Conservation (phyloP, 257 asterid species). For the Vinca minor region DNA sequence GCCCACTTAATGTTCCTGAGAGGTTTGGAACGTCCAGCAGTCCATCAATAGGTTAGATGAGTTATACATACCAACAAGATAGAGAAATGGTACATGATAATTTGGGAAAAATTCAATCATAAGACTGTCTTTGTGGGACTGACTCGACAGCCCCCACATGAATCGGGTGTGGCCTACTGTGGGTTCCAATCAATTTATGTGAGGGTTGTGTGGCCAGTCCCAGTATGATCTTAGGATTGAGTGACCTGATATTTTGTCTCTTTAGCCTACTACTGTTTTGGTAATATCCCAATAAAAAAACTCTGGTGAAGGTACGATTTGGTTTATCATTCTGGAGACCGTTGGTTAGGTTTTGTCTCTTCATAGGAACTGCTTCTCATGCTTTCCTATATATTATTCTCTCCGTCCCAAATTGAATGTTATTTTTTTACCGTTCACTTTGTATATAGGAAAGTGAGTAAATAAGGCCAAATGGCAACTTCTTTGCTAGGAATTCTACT, state of each 20-base stretch:
- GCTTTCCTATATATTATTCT: neutral
- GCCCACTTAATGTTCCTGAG: constrained; percentile 5
- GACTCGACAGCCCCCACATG: no score
- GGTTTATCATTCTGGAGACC: constrained; percentile 22
- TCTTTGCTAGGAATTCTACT: neutral
- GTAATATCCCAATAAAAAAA: constrained; percentile 21
- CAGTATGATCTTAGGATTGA: no score
- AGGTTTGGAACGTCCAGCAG: neutral
- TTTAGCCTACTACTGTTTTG: constrained; percentile 11
- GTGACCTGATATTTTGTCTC: constrained; percentile 3
- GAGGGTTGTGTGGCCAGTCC: no score
- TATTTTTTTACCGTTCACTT: no score
- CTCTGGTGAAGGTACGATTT: constrained; percentile 12
- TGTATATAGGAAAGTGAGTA: no score
- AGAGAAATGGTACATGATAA: no score
- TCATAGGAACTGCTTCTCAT: neutral
- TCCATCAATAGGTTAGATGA: constrained; percentile 7
- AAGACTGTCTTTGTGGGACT: no score
- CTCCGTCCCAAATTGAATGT: no score
- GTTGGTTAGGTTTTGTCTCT: constrained; percentile 14
- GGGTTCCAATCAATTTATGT: no score
- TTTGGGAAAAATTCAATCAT: no score
- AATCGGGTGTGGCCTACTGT: no score
- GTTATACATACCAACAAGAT: no score
- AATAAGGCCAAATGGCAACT: neutral